Evolutionary conservation across 495 filamentous ascomycete genomes (phyloP).

Genomic region (Aspergillus sclerotiicarbonarius): DNA sequence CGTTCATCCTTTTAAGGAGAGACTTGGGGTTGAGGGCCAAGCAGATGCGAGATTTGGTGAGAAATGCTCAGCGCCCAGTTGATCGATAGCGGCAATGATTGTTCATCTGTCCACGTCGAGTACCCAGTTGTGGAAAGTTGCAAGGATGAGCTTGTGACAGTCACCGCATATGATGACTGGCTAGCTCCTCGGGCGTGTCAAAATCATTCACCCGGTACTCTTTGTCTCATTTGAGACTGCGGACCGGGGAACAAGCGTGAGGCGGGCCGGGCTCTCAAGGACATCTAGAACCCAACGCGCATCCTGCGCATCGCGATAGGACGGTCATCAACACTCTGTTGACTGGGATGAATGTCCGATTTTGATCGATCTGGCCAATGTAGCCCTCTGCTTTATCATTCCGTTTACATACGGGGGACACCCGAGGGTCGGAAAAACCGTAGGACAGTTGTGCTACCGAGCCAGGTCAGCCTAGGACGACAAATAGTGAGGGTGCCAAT

Average conservation of each 20-base stretch:
- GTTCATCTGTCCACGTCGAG: neutral
- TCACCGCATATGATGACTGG: neutral
- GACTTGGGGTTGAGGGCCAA: neutral
- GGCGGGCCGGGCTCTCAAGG: neutral
- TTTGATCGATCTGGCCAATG: neutral
- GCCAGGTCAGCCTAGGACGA: conserved; percentile 1
- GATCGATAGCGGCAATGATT: neutral
- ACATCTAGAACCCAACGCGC: neutral
- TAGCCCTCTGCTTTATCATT: neutral
- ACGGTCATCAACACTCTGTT: neutral
- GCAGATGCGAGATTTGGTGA: neutral
- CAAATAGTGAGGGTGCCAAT: neutral
- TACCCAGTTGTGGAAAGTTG: neutral
- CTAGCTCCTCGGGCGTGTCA: neutral
- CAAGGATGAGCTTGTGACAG: neutral
- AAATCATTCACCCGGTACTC: neutral
- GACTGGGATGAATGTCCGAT: neutral
- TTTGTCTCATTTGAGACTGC: neutral
- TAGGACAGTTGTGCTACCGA: neutral
- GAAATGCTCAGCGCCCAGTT: neutral
- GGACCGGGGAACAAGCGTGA: neutral
- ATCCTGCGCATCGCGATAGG: neutral
- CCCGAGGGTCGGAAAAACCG: neutral
- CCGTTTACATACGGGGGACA: neutral
- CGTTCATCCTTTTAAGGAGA: neutral